These are phyloP conservation scores for Coniochaeta pulveracea DNA, from an alignment of 2,329 filamentous ascomycete species.

Conservation along the genomic window DNA sequence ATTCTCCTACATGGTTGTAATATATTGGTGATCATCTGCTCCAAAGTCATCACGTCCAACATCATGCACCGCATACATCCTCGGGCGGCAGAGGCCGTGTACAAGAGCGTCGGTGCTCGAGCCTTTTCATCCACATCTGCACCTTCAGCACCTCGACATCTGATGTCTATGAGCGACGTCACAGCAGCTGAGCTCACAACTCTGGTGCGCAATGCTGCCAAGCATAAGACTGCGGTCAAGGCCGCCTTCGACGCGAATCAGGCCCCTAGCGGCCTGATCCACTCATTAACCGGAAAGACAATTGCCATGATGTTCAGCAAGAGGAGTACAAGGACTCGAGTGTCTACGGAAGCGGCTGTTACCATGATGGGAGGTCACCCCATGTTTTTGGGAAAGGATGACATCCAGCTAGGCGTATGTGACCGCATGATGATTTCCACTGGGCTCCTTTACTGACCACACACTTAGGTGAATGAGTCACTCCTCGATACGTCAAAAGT, in stretches of 20 bases:
- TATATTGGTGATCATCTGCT: too few relatives aligned
- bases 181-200: slow-evolving; percentile 66
- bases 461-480: slow-evolving; percentile 69
- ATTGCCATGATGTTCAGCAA: slow-evolving; percentile 97
- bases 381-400: slow-evolving; percentile 92
- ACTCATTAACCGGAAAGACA: slow-evolving; percentile 61
- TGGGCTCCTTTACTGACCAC: neutral
- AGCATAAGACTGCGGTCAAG: slow-evolving; percentile 69
- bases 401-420: slow-evolving; percentile 84
- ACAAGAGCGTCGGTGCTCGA: slow-evolving; percentile 25
- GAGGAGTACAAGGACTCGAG: slow-evolving; percentile 81
- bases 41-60: neutral
- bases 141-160: slow-evolving; percentile 54
- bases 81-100: slow-evolving; percentile 14
- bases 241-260: slow-evolving; percentile 31
- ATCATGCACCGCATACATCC: slow-evolving; percentile 12
- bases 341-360: slow-evolving; percentile 87
- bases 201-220: slow-evolving; percentile 71
- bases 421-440: neutral
- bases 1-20: too few relatives aligned
- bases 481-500: slow-evolving; percentile 87
- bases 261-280: slow-evolving; percentile 45
- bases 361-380: slow-evolving; percentile 82
- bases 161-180: slow-evolving; percentile 85
- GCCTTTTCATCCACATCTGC: slow-evolving; percentile 26